phyloP scores from a whole-genome alignment of 1,284 basidiomycete species.

The Fomes fomentarius region DNA sequence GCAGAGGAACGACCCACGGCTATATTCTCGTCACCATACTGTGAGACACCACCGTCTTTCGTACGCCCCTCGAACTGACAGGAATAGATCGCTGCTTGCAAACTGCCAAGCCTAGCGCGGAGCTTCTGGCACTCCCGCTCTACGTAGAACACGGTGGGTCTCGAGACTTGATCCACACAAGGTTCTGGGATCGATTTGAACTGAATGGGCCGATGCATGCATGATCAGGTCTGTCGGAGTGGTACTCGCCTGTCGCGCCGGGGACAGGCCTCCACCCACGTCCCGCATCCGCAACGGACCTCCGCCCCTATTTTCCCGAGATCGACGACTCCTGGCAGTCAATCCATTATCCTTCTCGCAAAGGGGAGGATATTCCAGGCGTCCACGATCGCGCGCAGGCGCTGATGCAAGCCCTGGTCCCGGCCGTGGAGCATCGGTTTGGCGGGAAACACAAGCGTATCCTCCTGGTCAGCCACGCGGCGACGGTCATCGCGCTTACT shows the following conservation, averaged over 20 bases:
- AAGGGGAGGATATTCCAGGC: conserved; percentile 69
- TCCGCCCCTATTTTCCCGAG: conserved; percentile 56
- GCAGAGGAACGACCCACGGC: conserved; percentile 71
- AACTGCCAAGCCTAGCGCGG: conserved; percentile 68
- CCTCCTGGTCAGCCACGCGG: conserved; percentile 80
- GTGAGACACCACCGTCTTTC: conserved; percentile 42
- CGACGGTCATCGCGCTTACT: conserved; percentile 73
- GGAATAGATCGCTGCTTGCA: conserved; percentile 80
- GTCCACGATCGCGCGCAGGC: conserved; percentile 64
- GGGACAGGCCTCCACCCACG: conserved; percentile 77
- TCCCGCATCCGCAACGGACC: conserved; percentile 52
- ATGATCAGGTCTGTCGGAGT: conserved; percentile 76
- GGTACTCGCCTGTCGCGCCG: conserved; percentile 77
- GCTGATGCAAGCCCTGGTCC: conserved; percentile 56
- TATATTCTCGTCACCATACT: conserved; percentile 81
- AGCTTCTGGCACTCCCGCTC: conserved; percentile 66
- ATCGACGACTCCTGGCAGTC: conserved; percentile 67
- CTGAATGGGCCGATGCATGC: too few relatives aligned
- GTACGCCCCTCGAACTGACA: background rate
- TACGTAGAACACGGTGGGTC: conserved; percentile 74
- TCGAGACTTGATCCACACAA: too few relatives aligned
- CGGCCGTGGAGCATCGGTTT: conserved; percentile 49
- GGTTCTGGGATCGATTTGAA: too few relatives aligned
- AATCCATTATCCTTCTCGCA: conserved; percentile 71
- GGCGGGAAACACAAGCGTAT: conserved; percentile 50